These are phyloP conservation scores for Tilletiaria anomala DNA, from an alignment of 1,284 basidiomycete genomes.

Conservation along the genomic window DNA sequence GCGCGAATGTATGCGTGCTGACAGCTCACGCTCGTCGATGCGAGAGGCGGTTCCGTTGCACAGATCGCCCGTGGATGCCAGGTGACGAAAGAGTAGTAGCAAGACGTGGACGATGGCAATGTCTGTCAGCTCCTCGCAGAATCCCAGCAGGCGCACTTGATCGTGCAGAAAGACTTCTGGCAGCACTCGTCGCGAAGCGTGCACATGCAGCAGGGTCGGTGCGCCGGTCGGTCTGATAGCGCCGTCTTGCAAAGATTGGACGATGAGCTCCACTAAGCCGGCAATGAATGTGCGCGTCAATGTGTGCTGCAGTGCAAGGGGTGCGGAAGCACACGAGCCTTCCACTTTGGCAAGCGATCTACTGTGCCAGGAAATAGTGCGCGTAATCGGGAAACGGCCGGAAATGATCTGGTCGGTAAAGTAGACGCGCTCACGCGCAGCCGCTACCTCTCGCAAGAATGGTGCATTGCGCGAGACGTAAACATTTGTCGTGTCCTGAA, in stretches of 20 bases:
- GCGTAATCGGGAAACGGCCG: conserved; percentile 1
- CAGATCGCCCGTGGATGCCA: too few relatives aligned
- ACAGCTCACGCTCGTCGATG: too few relatives aligned
- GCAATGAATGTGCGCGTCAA: conserved; percentile 50
- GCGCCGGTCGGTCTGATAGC: conserved; percentile 5
- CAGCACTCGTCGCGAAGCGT: conserved; percentile 14
- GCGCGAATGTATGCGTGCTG: too few relatives aligned
- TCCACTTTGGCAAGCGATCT: too few relatives aligned
- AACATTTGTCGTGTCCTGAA: conserved; percentile 86
- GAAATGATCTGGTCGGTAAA: conserved; percentile 67
- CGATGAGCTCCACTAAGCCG: conserved; percentile 58
- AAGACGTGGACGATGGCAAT: conserved; percentile 63
- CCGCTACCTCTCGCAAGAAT: too few relatives aligned
- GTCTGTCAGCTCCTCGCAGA: conserved; percentile 61
- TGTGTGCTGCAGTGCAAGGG: too few relatives aligned
- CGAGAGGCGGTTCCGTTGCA: too few relatives aligned
- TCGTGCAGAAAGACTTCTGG: conserved; percentile 70
- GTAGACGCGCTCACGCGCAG: conserved; percentile 64
- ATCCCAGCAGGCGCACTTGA: conserved; percentile 54
- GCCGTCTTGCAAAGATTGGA: conserved; percentile 42
- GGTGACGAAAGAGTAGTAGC: conserved; percentile 61
- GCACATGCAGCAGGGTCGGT: conserved; percentile 20
- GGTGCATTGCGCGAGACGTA: conserved; percentile 74
- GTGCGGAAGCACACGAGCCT: too few relatives aligned
- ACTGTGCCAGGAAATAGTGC: conserved; percentile 18